A percentile compares a stretch with the other conserved stretches of the same genome.
phyloP scores from a whole-genome alignment of 345 rosid genomes.

The Kernera saxatilis region DNA sequence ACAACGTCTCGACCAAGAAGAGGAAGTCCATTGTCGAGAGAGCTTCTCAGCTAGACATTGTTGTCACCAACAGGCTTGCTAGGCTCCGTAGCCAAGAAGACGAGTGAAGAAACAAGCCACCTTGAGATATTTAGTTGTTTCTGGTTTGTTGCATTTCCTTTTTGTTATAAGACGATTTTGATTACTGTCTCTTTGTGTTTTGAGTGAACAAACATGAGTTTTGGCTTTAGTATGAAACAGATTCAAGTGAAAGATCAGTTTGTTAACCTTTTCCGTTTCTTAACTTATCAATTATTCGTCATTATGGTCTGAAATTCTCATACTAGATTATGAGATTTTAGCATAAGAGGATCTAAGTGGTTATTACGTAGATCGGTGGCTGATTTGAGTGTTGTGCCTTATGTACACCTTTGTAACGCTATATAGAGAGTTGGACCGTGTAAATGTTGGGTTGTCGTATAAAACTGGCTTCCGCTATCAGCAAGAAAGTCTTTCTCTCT shows the following conservation, averaged over 20 bases:
- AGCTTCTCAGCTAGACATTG: slow-evolving; percentile 81
- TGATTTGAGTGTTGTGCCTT: no score
- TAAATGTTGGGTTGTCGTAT: not conserved
- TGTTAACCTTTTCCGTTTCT: not conserved
- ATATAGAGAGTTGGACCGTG: no score
- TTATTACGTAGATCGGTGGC: no score
- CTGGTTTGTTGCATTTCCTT: slow-evolving; percentile 5
- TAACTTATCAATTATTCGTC: not conserved
- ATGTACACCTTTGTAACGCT: no score
- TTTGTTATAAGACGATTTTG: slow-evolving; percentile 15
- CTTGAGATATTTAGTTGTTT: slow-evolving; percentile 17
- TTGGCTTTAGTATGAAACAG: slow-evolving; percentile 7
- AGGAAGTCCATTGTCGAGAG: slow-evolving; percentile 77
- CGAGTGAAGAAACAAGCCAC: slow-evolving; percentile 37
- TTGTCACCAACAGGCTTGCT: slow-evolving; percentile 61
- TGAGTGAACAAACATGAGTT: slow-evolving; percentile 6
- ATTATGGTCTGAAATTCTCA: not conserved
- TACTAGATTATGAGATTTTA: not conserved
- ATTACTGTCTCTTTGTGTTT: not conserved
- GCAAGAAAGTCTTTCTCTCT: not conserved
- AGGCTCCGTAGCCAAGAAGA: slow-evolving; percentile 86
- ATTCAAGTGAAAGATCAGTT: not conserved
- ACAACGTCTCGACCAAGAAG: slow-evolving; percentile 71
- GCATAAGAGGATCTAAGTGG: no score
- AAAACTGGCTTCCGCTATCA: not conserved